Base-by-base conservation (phyloP, 345 rosid species). In the Camelina neglecta region DNA sequence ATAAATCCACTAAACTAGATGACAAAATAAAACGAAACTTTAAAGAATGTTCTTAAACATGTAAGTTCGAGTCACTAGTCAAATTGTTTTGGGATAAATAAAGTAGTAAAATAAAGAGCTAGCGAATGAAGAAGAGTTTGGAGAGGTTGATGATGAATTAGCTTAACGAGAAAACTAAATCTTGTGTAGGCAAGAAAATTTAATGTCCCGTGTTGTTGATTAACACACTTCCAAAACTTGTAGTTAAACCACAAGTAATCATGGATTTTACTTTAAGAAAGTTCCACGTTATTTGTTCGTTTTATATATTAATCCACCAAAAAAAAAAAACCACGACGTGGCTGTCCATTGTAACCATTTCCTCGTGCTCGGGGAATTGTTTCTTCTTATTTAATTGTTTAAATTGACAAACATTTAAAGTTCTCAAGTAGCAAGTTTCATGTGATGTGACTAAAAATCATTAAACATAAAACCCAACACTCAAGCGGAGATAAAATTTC, bases 201-300 rank as follows among this genome's bases (percentile, higher is more conserved):
- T 49, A 49, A 8, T 36, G 72, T 18, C 11, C 24, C 6, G 13
- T 35, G 33, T 57, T 35, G 44, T 57, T 65, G 60, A 65, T 65
- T 57, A 65, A 35, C 48, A 71, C 67, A 65, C 75, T 69, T 71
- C 56, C 55, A 71, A 29, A 65, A 71, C 20, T 47, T 48, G 0
- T 76, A 11, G 80, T 69, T 76, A 70, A 63, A 36, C 75, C 63
- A 76, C 66, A 69, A 76, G 80, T 55, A 69, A 76, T 44, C 75
- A 76, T 69, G 10, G 44, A 16, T 45, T 44, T 21, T 35, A 6
- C 9, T 54, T 33, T 16, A 2, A 45, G 41, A 63, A 63, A 5
- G 50, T 56, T 76, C 13, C 57, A 60, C 55, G 60, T 41, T 65
- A 10, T 6, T 21, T 44, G 4, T 9, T 21, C 33, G 2, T 31